Percentiles rank a stretch among this genome's conserved stretches.
Conservation (phyloP, 345 rosid genomes). For the Iberis pinnata region DNA sequence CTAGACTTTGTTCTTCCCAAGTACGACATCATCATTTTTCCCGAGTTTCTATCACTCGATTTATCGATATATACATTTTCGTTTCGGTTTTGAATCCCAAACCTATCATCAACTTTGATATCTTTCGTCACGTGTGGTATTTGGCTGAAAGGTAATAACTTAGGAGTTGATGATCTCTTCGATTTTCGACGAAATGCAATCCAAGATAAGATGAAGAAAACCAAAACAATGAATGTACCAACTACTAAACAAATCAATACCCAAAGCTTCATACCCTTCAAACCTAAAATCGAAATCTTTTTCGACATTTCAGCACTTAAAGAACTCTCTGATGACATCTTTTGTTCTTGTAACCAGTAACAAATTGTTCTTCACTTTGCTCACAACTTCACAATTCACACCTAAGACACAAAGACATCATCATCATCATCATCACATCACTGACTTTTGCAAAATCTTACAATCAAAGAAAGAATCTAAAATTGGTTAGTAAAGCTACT, state of each 20-base stretch:
- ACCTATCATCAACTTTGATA: slow-evolving; percentile 78
- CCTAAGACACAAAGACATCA: slow-evolving; percentile 12
- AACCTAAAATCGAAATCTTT: slow-evolving; percentile 71
- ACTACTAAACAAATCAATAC: slow-evolving; percentile 73
- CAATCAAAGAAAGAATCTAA: too few species aligned
- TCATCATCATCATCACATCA: slow-evolving; percentile 20
- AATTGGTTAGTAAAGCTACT: slow-evolving; percentile 19
- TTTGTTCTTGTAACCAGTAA: slow-evolving; percentile 12
- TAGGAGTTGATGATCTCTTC: slow-evolving; percentile 42
- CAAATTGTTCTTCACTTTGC: slow-evolving; percentile 19
- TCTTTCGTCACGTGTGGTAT: slow-evolving; percentile 85
- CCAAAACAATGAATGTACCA: slow-evolving; percentile 52
- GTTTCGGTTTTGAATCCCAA: slow-evolving; percentile 43
- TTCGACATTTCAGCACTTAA: slow-evolving; percentile 60
- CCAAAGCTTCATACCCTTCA: slow-evolving; percentile 81
- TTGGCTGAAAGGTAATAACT: slow-evolving; percentile 48
- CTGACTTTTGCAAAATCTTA: slow-evolving; percentile 31
- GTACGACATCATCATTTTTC: slow-evolving; percentile 49
- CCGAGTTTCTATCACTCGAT: slow-evolving; percentile 48
- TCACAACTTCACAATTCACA: slow-evolving; percentile 19
- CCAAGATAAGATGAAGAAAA: slow-evolving; percentile 74
- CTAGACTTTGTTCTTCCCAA: slow-evolving; percentile 63
- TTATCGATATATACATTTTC: slow-evolving; percentile 45
- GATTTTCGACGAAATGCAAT: slow-evolving; percentile 56
- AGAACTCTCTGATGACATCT: slow-evolving; percentile 60